Evolutionary conservation across 2,329 filamentous ascomycete species (phyloP), one percentile per base, ranked within the genome.

Genomic region (Madurella fahalii): DNA sequence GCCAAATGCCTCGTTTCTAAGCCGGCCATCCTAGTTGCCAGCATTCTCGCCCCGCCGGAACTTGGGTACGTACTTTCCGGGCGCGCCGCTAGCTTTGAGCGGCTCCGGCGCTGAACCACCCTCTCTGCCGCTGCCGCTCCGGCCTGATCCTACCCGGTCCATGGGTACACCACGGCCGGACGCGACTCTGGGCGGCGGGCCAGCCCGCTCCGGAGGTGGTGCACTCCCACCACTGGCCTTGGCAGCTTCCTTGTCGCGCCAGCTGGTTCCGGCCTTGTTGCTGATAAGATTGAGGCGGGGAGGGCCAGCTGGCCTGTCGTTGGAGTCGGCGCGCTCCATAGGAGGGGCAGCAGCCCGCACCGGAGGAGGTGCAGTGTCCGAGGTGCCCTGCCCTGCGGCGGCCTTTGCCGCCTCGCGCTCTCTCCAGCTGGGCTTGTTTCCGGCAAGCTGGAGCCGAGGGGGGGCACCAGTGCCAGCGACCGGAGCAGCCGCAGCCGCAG

Each of bases 391-490:
- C 65, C 65, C 51, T 7, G 13, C 42, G 9, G 73, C 68, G 64
- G 65, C 63, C 66, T 65, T 78, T 57, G 76, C 73, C 48, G 82
- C 83, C 71, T 90, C 81, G 65, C 86, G 85, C 32, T 90, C 87
- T 69, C 87, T 84, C 88, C 87, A 91, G 64, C 79, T 82, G 52
- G 83, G 77, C 74, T 84, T 86, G 68, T 69, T 76, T 62, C 82
- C 81, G 57, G 80, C 72, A 51, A 90, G 79, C 50, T 76, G 71
- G 58, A 90, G 76, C 58, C 77, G 80, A 40, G 85, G 86, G 45
- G 84, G 84, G 40, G 77, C 80, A 16, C 40, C 50, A 18, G 50
- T 52, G 55, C 72, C 64, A 63, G 25, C 25, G 25, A n/a, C n/a
- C n/a, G n/a, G n/a, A n/a, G n/a, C n/a, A n/a, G n/a, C n/a, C n/a